Evolutionary conservation across 805 yeast genomes (phyloP).

Genomic region (Yamadazyma scolyti): DNA sequence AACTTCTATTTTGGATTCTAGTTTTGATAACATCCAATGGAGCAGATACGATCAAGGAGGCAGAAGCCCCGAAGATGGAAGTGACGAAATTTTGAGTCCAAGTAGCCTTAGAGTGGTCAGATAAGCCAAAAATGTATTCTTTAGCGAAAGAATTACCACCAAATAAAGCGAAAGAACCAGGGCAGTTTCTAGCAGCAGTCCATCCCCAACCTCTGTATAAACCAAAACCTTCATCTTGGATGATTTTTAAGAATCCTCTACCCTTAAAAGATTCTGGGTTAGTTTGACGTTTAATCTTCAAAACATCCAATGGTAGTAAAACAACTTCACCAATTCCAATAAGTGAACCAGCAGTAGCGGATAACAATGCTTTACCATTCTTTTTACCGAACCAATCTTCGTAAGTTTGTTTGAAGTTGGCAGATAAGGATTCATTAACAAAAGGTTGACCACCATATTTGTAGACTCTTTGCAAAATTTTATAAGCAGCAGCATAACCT

Average conservation of each 20-base stretch:
- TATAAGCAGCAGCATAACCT: constrained; percentile 97
- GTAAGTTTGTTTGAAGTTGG: constrained; percentile 65
- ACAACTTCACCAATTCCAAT: constrained; percentile 98
- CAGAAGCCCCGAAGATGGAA: constrained; percentile 94
- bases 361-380: constrained; percentile 94
- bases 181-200: constrained; percentile 99
- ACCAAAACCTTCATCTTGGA: constrained; percentile 88
- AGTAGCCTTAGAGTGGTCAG: constrained; percentile 86
- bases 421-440: constrained; percentile 86
- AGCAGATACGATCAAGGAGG: constrained; percentile 93
- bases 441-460: constrained; percentile 99
- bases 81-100: constrained; percentile 95
- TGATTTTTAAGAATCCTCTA: constrained; percentile 86
- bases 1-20: constrained; percentile 94
- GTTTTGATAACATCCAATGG: constrained; percentile 98
- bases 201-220: constrained; percentile 99
- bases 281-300: constrained; percentile 98
- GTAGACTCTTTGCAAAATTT: constrained; percentile 94
- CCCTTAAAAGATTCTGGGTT: constrained; percentile 99
- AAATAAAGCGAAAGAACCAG: constrained; percentile 95
- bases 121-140: constrained; percentile 84
- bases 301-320: constrained; percentile 89
- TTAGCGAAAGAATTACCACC: constrained; percentile 99
- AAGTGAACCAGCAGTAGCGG: constrained; percentile 96
- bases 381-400: constrained; percentile 83